Evolutionary conservation across 495 filamentous ascomycete genomes (phyloP).

Genomic region (Thermochaetoides thermophila): DNA sequence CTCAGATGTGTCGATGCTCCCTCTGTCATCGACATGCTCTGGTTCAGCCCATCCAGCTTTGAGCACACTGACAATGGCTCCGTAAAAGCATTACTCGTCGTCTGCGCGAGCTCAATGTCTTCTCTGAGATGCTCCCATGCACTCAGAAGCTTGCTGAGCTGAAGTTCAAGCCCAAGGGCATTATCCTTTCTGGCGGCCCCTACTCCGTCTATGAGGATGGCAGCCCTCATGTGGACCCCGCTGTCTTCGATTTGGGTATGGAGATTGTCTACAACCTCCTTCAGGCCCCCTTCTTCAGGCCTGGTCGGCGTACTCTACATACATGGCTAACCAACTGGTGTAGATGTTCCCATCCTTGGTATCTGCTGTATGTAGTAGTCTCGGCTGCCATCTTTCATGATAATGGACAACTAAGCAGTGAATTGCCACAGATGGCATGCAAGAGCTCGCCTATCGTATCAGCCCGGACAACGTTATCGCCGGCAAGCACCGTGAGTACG

Average conservation of each 20-base stretch:
- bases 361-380: constrained; percentile 45
- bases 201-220: constrained; percentile 20
- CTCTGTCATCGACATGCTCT: too few species aligned
- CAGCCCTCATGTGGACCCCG: constrained; percentile 46
- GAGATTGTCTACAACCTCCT: too few species aligned
- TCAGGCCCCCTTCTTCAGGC: too few species aligned
- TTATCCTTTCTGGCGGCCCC: constrained; percentile 61
- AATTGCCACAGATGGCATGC: constrained; percentile 11
- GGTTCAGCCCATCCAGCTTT: background rate
- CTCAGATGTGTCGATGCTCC: background rate
- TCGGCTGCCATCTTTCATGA: too few species aligned
- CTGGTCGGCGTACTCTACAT: constrained; percentile 29
- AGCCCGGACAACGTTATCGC: constrained; percentile 54
- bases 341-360: constrained; percentile 30
- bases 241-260: constrained; percentile 54
- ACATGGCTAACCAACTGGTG: background rate
- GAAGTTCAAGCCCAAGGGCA: constrained; percentile 65
- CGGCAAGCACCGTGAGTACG: constrained; percentile 42
- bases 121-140: constrained; percentile 85
- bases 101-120: constrained; percentile 49
- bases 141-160: constrained; percentile 73
- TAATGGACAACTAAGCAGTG: too few species aligned
- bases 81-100: constrained; percentile 9
- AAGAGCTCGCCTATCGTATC: constrained; percentile 69
- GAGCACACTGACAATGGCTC: constrained; percentile 1